Evolutionary conservation across 345 rosid species (phyloP).

Genomic region (Salix suchowensis): DNA sequence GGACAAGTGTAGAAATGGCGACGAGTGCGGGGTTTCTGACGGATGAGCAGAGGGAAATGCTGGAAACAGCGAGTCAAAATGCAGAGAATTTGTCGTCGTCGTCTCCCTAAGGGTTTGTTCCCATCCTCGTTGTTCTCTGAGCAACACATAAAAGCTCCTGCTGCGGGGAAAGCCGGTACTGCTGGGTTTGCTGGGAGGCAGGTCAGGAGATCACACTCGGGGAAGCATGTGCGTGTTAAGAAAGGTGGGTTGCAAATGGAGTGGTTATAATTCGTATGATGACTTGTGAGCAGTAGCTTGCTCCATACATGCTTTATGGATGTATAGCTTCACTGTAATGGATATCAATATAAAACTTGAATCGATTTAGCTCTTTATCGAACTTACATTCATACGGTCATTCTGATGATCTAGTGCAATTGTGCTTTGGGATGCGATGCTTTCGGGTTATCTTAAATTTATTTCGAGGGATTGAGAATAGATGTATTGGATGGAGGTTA

Average conservation of each 20-base stretch:
- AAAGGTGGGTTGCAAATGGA: constrained; percentile 49
- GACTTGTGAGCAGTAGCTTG: neutral
- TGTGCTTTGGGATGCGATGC: neutral
- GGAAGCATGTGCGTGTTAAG: constrained; percentile 70
- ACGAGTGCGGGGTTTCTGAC: constrained; percentile 76
- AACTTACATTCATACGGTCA: neutral
- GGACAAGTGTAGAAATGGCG: constrained; percentile 57
- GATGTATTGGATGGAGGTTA: neutral
- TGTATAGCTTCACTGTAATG: neutral
- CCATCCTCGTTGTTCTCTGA: constrained; percentile 68
- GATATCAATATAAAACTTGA: neutral
- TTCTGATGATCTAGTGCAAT: neutral
- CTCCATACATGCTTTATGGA: neutral
- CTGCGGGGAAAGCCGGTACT: constrained; percentile 51
- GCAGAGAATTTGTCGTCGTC: constrained; percentile 54
- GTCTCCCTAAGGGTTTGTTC: constrained; percentile 48
- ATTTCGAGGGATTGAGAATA: neutral
- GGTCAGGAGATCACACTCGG: constrained; percentile 81
- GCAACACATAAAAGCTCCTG: constrained; percentile 59
- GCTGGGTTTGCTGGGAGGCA: constrained; percentile 71
- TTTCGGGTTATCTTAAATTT: neutral
- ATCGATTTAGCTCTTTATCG: neutral
- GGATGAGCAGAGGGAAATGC: constrained; percentile 68
- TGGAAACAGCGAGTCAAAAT: constrained; percentile 68
- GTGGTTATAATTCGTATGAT: neutral